Conservation (phyloP, 441 rosid species). For the Macaranga tanarius region DNA sequence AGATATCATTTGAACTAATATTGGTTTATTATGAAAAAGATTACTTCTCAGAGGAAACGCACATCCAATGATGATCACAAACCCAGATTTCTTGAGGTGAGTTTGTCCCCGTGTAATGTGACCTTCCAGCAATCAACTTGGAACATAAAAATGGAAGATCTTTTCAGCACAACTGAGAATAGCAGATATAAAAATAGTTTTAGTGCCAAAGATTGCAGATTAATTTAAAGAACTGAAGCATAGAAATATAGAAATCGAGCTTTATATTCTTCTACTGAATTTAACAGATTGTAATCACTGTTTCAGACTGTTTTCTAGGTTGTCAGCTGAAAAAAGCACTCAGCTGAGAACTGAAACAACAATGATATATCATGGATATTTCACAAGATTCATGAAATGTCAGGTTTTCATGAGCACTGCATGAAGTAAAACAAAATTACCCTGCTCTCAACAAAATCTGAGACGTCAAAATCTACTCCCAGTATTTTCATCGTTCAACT, state of each 20-base stretch:
- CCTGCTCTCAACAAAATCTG: background rate
- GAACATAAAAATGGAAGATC: slow-evolving; percentile 58
- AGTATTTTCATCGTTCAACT: background rate
- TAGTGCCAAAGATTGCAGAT: background rate
- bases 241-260: background rate
- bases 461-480: background rate
- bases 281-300: background rate
- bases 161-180: slow-evolving; percentile 78
- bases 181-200: background rate
- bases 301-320: background rate
- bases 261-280: background rate
- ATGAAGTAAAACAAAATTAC: background rate
- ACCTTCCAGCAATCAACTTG: slow-evolving; percentile 81
- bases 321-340: background rate
- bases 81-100: slow-evolving; percentile 54
- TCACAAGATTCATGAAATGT: background rate
- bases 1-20: no score
- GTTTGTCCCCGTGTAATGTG: slow-evolving; percentile 74
- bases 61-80: slow-evolving; percentile 26
- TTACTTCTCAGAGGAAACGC: no score
- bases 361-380: background rate
- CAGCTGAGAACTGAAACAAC: background rate
- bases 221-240: background rate
- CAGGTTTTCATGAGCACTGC: background rate
- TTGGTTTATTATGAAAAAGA: no score